These are phyloP conservation scores for Porphyrellus cyaneotinctus DNA, from an alignment of 768 basidiomycete species.

Conservation along the genomic window DNA sequence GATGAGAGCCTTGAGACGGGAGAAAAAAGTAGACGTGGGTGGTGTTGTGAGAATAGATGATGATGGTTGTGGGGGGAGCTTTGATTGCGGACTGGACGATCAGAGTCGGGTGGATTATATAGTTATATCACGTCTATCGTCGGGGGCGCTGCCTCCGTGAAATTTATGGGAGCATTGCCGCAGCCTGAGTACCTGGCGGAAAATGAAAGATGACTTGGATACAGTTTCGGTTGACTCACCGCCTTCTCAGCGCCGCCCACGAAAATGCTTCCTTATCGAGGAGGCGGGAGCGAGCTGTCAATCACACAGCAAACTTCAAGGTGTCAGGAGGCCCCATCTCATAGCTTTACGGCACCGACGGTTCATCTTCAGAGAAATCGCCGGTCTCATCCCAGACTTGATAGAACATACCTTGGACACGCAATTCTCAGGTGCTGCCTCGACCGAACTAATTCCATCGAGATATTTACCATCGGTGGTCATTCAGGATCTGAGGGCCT, in stretches of 20 bases:
- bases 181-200: conserved; percentile 8
- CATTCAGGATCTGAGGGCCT: too few species aligned
- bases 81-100: background rate
- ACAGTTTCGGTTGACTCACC: conserved; percentile 14
- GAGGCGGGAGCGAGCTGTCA: background rate
- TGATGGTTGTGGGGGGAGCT: conserved; percentile 8
- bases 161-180: conserved; percentile 26
- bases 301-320: background rate
- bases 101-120: conserved; percentile 16
- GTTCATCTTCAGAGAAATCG: too few species aligned
- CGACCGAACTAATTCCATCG: too few species aligned
- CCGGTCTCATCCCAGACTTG: too few species aligned
- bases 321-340: conserved; percentile 19
- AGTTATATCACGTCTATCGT: conserved; percentile 7
- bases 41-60: conserved; percentile 18
- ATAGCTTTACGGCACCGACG: too few species aligned
- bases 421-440: too few species aligned
- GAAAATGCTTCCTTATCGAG: conserved; percentile 20
- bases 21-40: conserved; percentile 10
- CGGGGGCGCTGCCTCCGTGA: conserved; percentile 26
- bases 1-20: conserved; percentile 8
- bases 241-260: conserved; percentile 10
- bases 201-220: conserved; percentile 11
- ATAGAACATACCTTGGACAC: too few species aligned
- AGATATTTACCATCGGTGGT: too few species aligned